Evolutionary conservation across 2,329 filamentous ascomycete genomes (phyloP), one percentile per base, ranked within the genome.

Genomic region (Fusarium palustre): DNA sequence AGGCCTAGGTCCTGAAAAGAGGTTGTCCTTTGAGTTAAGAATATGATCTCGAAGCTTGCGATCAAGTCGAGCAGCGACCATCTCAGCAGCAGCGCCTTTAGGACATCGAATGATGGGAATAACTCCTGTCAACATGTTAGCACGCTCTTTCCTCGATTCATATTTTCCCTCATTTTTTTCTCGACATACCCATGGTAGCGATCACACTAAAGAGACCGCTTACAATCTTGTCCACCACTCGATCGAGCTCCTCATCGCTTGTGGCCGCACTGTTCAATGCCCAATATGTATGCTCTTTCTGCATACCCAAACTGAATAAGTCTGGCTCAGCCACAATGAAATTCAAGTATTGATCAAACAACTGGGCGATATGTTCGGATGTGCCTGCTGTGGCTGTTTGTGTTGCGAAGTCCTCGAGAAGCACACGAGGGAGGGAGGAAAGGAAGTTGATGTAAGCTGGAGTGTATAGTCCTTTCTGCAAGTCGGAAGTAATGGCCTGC

Each of bases 381-480:
- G 94, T 97, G 28, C 91, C 92, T 15, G 93, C 90, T 31, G 91
- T 83, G 8, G 93, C 94, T 13, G 95, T 97, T 77, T 97, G 90
- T 18, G 92, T 86, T 7, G 94, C 96, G 78, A 99, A 98, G 66
- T 98, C 95, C 83, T 99, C 96, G 52, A 99, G 88, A 18, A 98
- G 85, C 10, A 94, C 91, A 68, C 96, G 88, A 7, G 95, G 92
- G 78, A 99, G 90, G 20, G 95, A 97, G 43, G 93, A 97, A 56
- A 98, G 88, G 80, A 99, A 97, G 83, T 99, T 99, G 81, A 99
- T 89, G 78, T 98, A 97, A 66, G 95, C 95, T 1, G 95, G 94
- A 28, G 93, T 91, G 81, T 99, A 99, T 30, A 99, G 87, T 48
- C 91, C 92, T 68, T 91, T 92, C 66, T 94, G 88, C 16, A 99